Base-by-base conservation (phyloP, 108 stramenopile species). In the Fistulifera pelliculosa region DNA sequence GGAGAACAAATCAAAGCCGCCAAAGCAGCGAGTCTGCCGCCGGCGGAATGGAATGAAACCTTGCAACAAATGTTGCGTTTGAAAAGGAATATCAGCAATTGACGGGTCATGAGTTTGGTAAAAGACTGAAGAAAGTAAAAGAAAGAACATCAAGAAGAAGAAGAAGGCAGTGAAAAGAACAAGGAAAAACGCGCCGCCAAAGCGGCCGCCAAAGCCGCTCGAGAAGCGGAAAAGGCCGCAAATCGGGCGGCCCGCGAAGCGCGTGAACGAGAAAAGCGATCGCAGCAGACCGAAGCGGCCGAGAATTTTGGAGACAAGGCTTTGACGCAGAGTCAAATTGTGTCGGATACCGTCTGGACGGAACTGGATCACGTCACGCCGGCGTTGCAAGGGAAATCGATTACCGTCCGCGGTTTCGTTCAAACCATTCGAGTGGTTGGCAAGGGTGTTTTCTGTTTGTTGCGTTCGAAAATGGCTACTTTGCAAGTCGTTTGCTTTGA, bases 401-500 rank as follows among this genome's bases (percentile, higher is more conserved):
- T 99, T 12, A 49, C 90, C 50, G 83, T 97, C 41, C 77, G 98
- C 4, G 98, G 92, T 0, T 74, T 89, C 60, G 64, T 97, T 23
- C 93, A 94, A 52, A 77, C 77, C 1, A 60, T 74, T 14, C 76
- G 93, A 13, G 71, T 72, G 24, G 85, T 95, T 17, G 96, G 96
- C n/a, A 98, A 96, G 65, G 91, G 94, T 27, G 91, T 77, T 7
- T 99, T 99, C 65, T 77, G 95, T 8, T 54, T 98, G 22, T 49
- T 99, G n/a, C 86, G 99, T 24, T 95, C 96, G 23, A 69, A 71
- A 16, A 49, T 96, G 50, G 90, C 71, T 60, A 90, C 96, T 7
- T 95, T 98, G 6, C 99, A 99, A 67, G 94, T 77, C 42, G 96
- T 97, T 43, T 77, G 77, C 14, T 93, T 93, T 68, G 84, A 85